Percentiles rank a stretch among this genome's conserved stretches.
These are phyloP conservation scores for Mycena filopes DNA, from an alignment of 768 basidiomycete genomes.

Conservation along the genomic window DNA sequence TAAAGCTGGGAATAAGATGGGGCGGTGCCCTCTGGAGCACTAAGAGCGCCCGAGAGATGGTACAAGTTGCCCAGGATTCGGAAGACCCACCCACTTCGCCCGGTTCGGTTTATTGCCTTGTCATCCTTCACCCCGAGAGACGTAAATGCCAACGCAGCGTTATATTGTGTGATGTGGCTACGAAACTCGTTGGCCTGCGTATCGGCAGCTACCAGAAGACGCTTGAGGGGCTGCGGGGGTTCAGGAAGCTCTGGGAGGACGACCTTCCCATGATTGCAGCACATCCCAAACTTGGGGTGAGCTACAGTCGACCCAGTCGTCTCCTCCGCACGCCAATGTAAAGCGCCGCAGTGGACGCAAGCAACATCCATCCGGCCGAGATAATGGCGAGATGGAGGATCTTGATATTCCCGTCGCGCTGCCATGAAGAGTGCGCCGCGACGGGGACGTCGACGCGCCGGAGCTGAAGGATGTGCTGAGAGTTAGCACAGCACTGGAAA, in stretches of 20 bases:
- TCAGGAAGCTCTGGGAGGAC: background rate
- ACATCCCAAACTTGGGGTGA: constrained; percentile 34
- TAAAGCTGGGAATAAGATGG: constrained; percentile 6
- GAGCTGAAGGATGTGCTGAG: too few species aligned
- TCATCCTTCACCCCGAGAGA: background rate
- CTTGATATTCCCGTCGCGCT: background rate
- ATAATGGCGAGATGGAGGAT: constrained; percentile 1
- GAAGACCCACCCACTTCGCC: background rate
- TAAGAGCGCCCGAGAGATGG: constrained; percentile 5
- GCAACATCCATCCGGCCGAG: constrained; percentile 25
- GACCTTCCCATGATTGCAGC: constrained; percentile 7
- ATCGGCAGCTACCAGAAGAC: background rate
- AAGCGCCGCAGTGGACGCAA: constrained; percentile 29
- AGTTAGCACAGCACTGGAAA: too few species aligned
- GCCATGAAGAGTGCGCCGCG: background rate
- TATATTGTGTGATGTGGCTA: background rate
- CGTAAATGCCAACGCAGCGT: background rate
- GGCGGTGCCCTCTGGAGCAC: background rate
- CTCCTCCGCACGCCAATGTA: constrained; percentile 31
- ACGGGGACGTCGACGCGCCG: background rate
- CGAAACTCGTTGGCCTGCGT: background rate
- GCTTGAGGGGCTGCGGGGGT: background rate
- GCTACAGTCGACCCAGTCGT: background rate
- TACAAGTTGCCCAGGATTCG: background rate
- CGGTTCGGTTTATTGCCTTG: constrained; percentile 30